Evolutionary conservation across 192 early-diverging fungal species (phyloP).

Genomic region (Coemansia sp.): DNA sequence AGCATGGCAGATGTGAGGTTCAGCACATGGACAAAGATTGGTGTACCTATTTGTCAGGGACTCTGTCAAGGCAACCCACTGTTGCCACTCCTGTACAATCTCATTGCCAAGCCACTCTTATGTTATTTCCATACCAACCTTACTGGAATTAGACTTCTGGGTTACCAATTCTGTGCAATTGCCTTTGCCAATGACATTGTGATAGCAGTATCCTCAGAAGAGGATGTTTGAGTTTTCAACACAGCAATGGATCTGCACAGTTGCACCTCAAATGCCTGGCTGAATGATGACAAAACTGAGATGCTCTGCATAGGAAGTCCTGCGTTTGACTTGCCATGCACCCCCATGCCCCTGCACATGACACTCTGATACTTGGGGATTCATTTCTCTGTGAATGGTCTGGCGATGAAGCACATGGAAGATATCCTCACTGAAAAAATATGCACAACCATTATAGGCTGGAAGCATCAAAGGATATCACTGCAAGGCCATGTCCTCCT

Average conservation of each 20-base stretch:
- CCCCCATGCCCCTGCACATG: neutral
- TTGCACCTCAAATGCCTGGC: too few species aligned
- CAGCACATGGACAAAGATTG: neutral
- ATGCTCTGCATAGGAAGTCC: constrained; percentile 4
- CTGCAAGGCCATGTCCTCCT: neutral
- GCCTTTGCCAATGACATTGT: constrained; percentile 13
- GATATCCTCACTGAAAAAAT: neutral
- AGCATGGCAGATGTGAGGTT: neutral
- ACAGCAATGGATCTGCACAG: too few species aligned
- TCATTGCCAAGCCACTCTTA: constrained; percentile 4
- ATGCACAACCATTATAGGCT: neutral
- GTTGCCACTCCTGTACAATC: constrained; percentile 11
- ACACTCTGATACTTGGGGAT: constrained; percentile 10
- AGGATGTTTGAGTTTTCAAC: neutral
- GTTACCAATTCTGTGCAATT: neutral
- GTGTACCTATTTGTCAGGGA: neutral
- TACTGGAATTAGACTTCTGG: neutral
- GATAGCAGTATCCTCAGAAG: neutral
- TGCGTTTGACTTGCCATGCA: neutral
- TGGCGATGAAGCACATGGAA: constrained; percentile 1
- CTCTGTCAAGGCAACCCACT: constrained; percentile 10
- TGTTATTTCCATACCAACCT: neutral
- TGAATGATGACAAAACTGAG: constrained; percentile 4
- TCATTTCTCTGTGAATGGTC: neutral
- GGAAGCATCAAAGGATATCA: neutral